Evolutionary conservation across 257 asterid genomes (phyloP).

Genomic region (Nicotiana tomentosiformis): DNA sequence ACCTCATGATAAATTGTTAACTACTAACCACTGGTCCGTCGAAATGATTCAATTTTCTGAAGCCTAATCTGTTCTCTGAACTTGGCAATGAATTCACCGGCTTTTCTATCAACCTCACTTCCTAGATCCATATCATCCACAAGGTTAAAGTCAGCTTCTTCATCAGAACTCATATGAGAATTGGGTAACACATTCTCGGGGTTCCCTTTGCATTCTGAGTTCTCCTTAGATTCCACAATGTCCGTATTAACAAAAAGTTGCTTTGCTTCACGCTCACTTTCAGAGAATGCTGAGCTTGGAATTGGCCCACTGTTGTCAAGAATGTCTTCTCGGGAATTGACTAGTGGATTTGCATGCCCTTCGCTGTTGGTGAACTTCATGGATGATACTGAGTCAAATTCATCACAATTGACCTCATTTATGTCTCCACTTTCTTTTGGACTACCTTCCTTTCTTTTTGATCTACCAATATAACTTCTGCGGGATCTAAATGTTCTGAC

Average conservation of each 20-base stretch:
- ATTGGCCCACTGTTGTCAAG: slow-evolving; percentile 17
- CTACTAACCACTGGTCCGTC: slow-evolving; percentile 25
- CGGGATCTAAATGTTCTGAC: slow-evolving; percentile 65
- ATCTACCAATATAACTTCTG: slow-evolving; percentile 16
- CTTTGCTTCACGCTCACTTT: slow-evolving; percentile 26
- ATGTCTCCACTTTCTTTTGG: slow-evolving; percentile 19
- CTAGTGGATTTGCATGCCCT: slow-evolving; percentile 20
- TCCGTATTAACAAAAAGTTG: slow-evolving; percentile 18
- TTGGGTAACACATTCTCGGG: slow-evolving; percentile 22
- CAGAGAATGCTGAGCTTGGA: slow-evolving; percentile 38
- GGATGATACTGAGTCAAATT: slow-evolving; percentile 22
- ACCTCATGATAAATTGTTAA: not conserved
- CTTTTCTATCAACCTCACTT: slow-evolving; percentile 92
- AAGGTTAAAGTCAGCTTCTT: slow-evolving; percentile 16
- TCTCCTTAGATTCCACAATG: slow-evolving; percentile 20
- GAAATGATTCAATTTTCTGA: slow-evolving; percentile 50
- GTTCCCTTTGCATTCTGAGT: slow-evolving; percentile 24
- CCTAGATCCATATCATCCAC: slow-evolving; percentile 51
- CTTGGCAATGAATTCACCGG: slow-evolving; percentile 91
- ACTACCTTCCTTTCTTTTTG: slow-evolving; percentile 20
- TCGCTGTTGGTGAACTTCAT: slow-evolving; percentile 12
- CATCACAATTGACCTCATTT: slow-evolving; percentile 13
- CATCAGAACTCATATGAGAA: slow-evolving; percentile 24
- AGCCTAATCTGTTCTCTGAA: slow-evolving; percentile 86
- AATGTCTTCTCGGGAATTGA: slow-evolving; percentile 17